Percentiles rank a stretch among this genome's conserved stretches.
These are phyloP conservation scores for Backusella parvicylindrica DNA, from an alignment of 192 early-diverging fungal species.

Conservation along the genomic window DNA sequence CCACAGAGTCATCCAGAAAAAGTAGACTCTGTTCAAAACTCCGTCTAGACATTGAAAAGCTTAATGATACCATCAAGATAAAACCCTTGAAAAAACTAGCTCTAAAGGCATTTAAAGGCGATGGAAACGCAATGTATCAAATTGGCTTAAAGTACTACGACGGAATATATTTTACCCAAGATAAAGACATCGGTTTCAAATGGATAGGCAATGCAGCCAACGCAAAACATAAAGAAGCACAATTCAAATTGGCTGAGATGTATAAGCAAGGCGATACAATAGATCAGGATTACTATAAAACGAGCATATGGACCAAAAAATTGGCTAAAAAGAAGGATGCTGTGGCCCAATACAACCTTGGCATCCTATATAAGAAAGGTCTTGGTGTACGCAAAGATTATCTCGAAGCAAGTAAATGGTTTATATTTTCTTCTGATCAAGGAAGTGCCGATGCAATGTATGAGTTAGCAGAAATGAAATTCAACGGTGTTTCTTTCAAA, in stretches of 20 bases:
- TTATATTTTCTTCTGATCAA: background rate
- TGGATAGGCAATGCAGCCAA: background rate
- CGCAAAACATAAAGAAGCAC: background rate
- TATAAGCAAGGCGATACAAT: background rate
- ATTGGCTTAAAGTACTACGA: background rate
- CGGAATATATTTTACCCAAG: background rate
- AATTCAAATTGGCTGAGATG: background rate
- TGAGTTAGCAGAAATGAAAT: background rate
- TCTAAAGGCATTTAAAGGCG: too few species aligned
- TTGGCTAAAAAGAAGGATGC: background rate
- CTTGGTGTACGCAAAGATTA: background rate
- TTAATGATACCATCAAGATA: too few species aligned
- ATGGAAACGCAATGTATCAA: background rate
- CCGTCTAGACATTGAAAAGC: too few species aligned
- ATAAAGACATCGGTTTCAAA: background rate
- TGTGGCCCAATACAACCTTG: background rate
- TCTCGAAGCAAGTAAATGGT: background rate
- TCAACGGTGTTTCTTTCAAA: background rate
- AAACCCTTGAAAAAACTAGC: too few species aligned
- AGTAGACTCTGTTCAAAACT: too few species aligned
- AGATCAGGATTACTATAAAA: background rate
- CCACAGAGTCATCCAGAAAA: too few species aligned
- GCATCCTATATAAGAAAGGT: background rate
- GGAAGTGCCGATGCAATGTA: background rate
- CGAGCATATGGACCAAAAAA: background rate